Evolutionary conservation across 345 rosid genomes (phyloP).

Genomic region (Linum trigynum): DNA sequence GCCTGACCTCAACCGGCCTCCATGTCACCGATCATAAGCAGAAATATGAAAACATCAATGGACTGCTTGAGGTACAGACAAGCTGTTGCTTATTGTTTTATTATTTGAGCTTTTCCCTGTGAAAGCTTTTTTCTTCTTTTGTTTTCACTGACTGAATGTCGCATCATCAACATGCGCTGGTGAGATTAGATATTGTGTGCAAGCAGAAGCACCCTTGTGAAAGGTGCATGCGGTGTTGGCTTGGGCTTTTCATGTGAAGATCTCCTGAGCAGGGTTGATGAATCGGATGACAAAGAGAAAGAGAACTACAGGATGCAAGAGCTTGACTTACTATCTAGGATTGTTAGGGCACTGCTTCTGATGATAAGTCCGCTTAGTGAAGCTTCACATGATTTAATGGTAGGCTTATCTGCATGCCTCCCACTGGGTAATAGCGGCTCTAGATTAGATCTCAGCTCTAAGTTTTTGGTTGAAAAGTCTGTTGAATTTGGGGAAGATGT

Average conservation of each 20-base stretch:
- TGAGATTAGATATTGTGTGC: conserved; percentile 56
- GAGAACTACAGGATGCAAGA: conserved; percentile 51
- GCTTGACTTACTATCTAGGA: conserved; percentile 48
- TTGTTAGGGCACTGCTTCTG: conserved; percentile 42
- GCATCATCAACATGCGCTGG: conserved; percentile 8
- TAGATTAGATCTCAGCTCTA: conserved; percentile 25
- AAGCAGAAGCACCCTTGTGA: conserved; percentile 75
- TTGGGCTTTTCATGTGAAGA: conserved; percentile 80
- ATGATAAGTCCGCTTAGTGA: conserved; percentile 35
- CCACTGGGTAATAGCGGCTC: conserved; percentile 27
- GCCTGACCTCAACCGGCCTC: conserved; percentile 60
- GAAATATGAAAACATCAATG: conserved; percentile 58
- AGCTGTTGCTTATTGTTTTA: neutral
- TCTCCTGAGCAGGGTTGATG: conserved; percentile 47
- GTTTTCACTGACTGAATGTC: conserved; percentile 4
- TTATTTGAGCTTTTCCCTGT: too few relatives aligned
- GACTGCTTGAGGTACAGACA: conserved; percentile 63
- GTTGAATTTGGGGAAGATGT: conserved; percentile 68
- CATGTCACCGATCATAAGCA: conserved; percentile 79
- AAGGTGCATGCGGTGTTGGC: conserved; percentile 92
- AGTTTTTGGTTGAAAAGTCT: conserved; percentile 31
- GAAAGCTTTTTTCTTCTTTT: neutral
- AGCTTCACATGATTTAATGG: conserved; percentile 39
- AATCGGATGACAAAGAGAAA: conserved; percentile 37
- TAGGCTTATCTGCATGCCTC: conserved; percentile 35